phyloP scores from a whole-genome alignment of 768 basidiomycete genomes.

The Tulasnella calospora region DNA sequence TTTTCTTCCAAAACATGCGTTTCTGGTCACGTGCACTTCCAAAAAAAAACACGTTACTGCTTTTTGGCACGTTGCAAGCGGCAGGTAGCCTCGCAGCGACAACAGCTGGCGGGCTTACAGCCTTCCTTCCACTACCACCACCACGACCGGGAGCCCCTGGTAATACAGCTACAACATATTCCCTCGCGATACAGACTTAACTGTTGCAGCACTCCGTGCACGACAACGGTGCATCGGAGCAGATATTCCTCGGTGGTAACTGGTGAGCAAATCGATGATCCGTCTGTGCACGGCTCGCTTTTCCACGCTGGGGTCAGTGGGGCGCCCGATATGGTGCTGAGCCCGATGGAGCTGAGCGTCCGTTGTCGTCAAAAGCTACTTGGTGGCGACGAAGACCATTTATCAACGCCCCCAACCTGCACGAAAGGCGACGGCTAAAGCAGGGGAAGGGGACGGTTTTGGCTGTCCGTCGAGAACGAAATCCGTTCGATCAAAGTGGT shows the following conservation, averaged over 20 bases:
- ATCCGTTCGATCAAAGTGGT: constrained; percentile 1
- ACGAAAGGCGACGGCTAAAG: not conserved
- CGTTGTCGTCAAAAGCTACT: not conserved
- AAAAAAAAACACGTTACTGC: constrained; percentile 1
- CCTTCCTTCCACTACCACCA: constrained; percentile 1
- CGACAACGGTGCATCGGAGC: constrained; percentile 3
- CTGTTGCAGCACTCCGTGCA: not conserved
- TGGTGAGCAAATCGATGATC: not conserved
- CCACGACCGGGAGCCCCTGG: not conserved
- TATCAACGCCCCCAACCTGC: not conserved
- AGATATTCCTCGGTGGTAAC: not conserved
- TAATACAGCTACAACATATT: not conserved
- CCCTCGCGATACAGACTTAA: constrained; percentile 2
- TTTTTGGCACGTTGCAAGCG: not conserved
- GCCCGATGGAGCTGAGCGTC: not conserved
- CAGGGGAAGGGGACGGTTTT: not conserved
- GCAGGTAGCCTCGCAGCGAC: not conserved
- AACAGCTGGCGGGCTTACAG: not conserved
- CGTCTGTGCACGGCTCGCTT: not conserved
- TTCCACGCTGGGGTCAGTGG: constrained; percentile 2
- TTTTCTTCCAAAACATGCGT: not conserved
- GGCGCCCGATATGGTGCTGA: constrained; percentile 2
- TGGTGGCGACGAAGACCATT: not conserved
- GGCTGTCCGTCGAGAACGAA: not conserved
- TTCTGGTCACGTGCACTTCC: not conserved